phyloP scores from a whole-genome alignment of 495 filamentous ascomycete species.

The Aspergillus nanangensis region DNA sequence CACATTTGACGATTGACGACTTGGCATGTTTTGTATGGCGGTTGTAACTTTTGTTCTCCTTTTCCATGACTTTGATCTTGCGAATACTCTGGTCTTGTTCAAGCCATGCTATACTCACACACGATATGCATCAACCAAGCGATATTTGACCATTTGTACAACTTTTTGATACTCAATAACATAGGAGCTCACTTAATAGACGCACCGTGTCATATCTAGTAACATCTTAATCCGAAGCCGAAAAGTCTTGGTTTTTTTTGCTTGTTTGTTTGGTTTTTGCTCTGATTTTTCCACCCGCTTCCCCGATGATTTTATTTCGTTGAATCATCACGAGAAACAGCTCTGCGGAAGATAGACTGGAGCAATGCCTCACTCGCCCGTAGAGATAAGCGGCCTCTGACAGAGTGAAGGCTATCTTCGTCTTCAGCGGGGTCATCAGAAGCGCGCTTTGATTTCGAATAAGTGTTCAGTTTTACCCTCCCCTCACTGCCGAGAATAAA shows the following conservation, averaged over 20 bases:
- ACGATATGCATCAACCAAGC: too few species aligned
- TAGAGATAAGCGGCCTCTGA: constrained; percentile 8
- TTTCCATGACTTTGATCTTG: neutral
- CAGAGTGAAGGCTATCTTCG: constrained; percentile 3
- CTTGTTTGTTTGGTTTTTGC: neutral
- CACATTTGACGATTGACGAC: neutral
- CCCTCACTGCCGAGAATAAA: constrained; percentile 51
- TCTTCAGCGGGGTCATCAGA: constrained; percentile 12
- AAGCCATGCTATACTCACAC: too few species aligned
- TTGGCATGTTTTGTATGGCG: neutral
- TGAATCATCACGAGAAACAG: constrained; percentile 18
- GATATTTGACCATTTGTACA: too few species aligned
- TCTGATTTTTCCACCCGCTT: too few species aligned
- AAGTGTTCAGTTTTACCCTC: constrained; percentile 46
- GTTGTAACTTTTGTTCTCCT: too few species aligned
- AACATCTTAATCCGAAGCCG: too few species aligned
- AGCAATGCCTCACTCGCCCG: constrained; percentile 27
- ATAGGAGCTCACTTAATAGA: too few species aligned
- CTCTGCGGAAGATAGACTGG: constrained; percentile 22
- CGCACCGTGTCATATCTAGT: too few species aligned
- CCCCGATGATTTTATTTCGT: constrained; percentile 1
- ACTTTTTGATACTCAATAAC: too few species aligned
- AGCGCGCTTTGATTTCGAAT: neutral
- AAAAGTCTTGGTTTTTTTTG: too few species aligned
- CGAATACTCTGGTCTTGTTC: neutral